Conservation (phyloP, 169 alveolate species). For the Eimeria nieschulzi region DNA sequence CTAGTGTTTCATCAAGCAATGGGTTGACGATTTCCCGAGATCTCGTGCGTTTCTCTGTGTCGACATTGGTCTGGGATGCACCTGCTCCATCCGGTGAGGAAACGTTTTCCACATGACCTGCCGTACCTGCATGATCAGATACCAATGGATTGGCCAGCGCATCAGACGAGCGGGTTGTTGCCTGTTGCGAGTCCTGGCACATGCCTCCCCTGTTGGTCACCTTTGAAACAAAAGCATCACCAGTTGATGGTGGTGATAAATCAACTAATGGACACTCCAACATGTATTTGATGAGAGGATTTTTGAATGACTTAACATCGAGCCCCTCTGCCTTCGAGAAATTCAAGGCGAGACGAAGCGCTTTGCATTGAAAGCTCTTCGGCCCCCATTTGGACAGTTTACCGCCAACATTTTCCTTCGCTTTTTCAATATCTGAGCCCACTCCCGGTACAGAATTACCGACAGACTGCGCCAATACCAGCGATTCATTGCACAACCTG, state of each 20-base stretch:
- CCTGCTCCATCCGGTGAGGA: no score
- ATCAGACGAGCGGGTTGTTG: no score
- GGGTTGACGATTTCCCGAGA: neutral
- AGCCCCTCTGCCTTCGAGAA: conserved; percentile 14
- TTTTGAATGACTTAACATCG: neutral
- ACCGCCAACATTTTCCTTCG: neutral
- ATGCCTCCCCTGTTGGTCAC: no score
- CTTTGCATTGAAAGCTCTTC: neutral
- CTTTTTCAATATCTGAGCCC: neutral
- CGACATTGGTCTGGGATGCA: neutral
- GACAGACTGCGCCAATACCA: no score
- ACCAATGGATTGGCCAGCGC: no score
- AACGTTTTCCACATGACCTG: no score
- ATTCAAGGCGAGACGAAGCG: conserved; percentile 16
- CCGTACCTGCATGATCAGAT: no score
- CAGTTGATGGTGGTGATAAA: neutral
- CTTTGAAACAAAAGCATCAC: neutral
- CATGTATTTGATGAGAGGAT: neutral
- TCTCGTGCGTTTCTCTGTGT: neutral
- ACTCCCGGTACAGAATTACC: neutral
- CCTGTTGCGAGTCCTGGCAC: no score
- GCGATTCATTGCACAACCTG: no score
- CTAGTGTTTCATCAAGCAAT: neutral
- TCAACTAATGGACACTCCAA: neutral
- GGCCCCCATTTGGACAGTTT: neutral